These are phyloP conservation scores for Oleoguttula mirabilis DNA, from an alignment of 495 filamentous ascomycete genomes.

Conservation along the genomic window DNA sequence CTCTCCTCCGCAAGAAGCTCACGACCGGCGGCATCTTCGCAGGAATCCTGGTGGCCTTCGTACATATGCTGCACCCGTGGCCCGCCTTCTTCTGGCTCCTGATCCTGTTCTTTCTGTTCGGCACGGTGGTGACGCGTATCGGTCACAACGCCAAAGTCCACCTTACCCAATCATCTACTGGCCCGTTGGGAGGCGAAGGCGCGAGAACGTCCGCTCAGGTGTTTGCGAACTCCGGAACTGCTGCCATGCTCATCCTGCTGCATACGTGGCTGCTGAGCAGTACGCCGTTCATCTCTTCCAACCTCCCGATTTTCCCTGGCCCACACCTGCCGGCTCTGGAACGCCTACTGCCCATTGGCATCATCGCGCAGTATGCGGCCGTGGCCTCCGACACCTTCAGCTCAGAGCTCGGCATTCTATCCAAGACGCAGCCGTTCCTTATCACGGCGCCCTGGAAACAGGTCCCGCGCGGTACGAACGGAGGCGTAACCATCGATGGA, in stretches of 20 bases:
- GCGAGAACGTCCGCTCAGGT: constrained; percentile 81
- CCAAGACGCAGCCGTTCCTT: constrained; percentile 61
- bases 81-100: constrained; percentile 75
- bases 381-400: constrained; percentile 89
- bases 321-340: constrained; percentile 3
- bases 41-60: constrained; percentile 57
- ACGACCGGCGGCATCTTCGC: constrained; percentile 59
- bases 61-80: constrained; percentile 85
- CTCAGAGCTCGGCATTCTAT: constrained; percentile 88
- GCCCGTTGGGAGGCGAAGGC: constrained; percentile 62
- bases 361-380: constrained; percentile 59
- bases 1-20: constrained; percentile 60
- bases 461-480: constrained; percentile 86
- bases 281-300: constrained; percentile 17
- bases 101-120: constrained; percentile 74
- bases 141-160: constrained; percentile 77
- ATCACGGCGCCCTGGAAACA: constrained; percentile 68
- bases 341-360: constrained; percentile 36
- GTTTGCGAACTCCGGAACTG: constrained; percentile 72
- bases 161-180: constrained; percentile 64
- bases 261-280: constrained; percentile 50
- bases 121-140: constrained; percentile 69
- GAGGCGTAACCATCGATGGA: constrained; percentile 67
- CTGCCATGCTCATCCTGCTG: constrained; percentile 57
- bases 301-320: constrained; percentile 4